Percentiles rank a stretch among this genome's conserved stretches.
Conservation (phyloP, 78 protist species). For the Pigoraptor vietnamica region DNA sequence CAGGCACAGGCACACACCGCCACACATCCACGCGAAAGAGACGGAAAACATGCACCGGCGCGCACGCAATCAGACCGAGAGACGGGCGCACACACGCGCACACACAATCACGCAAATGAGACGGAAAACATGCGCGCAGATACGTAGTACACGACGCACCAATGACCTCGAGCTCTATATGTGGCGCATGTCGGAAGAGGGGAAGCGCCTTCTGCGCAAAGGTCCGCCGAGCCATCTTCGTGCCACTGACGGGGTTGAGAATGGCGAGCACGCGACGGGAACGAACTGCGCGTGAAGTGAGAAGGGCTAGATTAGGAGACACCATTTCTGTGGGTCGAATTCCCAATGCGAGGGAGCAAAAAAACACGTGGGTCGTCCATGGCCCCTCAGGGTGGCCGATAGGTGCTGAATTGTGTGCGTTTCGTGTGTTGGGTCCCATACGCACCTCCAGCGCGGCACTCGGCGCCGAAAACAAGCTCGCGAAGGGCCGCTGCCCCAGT, state of each 20-base stretch:
- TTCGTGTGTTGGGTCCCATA: too few relatives aligned
- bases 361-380: too few relatives aligned
- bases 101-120: neutral
- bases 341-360: too few relatives aligned
- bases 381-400: too few relatives aligned
- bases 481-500: too few relatives aligned
- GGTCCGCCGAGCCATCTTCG: neutral
- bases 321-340: too few relatives aligned
- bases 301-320: too few relatives aligned
- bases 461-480: too few relatives aligned
- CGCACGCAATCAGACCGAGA: neutral
- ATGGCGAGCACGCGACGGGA: neutral
- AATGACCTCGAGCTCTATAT: neutral
- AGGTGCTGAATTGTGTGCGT: too few relatives aligned
- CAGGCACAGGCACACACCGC: neutral
- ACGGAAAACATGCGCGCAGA: neutral
- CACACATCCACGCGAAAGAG: neutral
- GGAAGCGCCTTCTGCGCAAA: neutral
- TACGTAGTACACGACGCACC: neutral
- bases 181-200: neutral
- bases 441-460: too few relatives aligned
- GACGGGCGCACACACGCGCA: neutral
- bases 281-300: too few relatives aligned
- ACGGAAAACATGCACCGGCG: too few relatives aligned
- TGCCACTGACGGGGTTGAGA: neutral